Conservation (phyloP, 2,329 filamentous ascomycete species). For the Paraphoma sp. region DNA sequence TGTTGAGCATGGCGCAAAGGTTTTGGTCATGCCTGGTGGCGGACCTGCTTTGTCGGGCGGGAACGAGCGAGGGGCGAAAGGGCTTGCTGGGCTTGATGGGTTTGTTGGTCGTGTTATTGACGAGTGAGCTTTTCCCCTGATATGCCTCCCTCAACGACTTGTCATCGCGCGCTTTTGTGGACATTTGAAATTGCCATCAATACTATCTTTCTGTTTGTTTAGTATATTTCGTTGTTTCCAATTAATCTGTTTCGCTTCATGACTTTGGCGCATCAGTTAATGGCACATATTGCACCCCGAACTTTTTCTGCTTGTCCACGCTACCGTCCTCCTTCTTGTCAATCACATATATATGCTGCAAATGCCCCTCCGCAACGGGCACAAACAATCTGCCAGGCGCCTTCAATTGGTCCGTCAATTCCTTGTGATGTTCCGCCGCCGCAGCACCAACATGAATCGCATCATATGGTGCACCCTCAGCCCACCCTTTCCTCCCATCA, state of each 20-base stretch:
- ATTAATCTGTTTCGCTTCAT: not conserved
- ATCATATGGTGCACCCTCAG: slow-evolving; percentile 71
- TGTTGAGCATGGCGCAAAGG: slow-evolving; percentile 73
- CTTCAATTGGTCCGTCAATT: slow-evolving; percentile 78
- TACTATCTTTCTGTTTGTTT: too few relatives aligned
- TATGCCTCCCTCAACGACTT: too few relatives aligned
- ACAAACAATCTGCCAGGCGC: slow-evolving; percentile 83
- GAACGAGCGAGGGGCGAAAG: slow-evolving; percentile 57
- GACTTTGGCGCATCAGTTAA: slow-evolving; percentile 70
- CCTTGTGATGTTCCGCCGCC: slow-evolving; percentile 73
- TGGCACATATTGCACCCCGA: slow-evolving; percentile 78
- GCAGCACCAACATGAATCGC: slow-evolving; percentile 95
- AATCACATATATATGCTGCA: slow-evolving; percentile 75
- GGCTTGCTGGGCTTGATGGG: slow-evolving; percentile 69
- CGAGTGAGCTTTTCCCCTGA: slow-evolving; percentile 1
- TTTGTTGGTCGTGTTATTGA: slow-evolving; percentile 69
- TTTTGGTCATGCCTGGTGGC: slow-evolving; percentile 75
- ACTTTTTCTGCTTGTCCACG: slow-evolving; percentile 62
- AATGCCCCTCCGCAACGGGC: slow-evolving; percentile 65
- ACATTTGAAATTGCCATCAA: too few relatives aligned
- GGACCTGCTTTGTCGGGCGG: slow-evolving; percentile 65
- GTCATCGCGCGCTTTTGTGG: too few relatives aligned
- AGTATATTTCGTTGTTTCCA: not conserved
- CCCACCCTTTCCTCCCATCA: slow-evolving; percentile 63
- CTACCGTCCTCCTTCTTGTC: slow-evolving; percentile 73